phyloP scores from a whole-genome alignment of 106 monocot species.

The Iris macrosiphon region DNA sequence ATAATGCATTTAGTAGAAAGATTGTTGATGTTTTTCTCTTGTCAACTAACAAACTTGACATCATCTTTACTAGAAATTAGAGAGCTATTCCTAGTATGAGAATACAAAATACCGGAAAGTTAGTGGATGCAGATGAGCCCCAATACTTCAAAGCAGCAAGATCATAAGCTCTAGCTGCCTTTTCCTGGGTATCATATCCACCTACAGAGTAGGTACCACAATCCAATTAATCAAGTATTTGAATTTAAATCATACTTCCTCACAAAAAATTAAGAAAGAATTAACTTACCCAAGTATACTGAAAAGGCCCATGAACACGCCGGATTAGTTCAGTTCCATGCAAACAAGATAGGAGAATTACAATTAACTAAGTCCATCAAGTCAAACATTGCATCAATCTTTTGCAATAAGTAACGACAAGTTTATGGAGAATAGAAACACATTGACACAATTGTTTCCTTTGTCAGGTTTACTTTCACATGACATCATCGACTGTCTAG shows the following conservation, averaged over 20 bases:
- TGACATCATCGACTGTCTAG: too few relatives aligned
- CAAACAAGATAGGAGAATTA: neutral
- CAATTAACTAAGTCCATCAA: too few relatives aligned
- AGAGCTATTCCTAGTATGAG: too few relatives aligned
- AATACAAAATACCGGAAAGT: slow-evolving; percentile 66
- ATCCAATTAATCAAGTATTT: neutral
- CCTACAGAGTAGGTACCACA: neutral
- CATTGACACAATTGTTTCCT: too few relatives aligned
- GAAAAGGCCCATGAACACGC: slow-evolving; percentile 5
- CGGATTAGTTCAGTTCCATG: neutral
- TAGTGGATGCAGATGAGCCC: slow-evolving; percentile 40
- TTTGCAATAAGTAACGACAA: too few relatives aligned
- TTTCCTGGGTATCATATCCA: slow-evolving; percentile 63
- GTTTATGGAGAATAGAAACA: too few relatives aligned
- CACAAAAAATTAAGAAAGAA: neutral
- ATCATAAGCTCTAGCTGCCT: slow-evolving; percentile 62
- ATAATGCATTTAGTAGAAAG: neutral
- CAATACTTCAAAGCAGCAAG: slow-evolving; percentile 71
- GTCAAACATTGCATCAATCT: too few relatives aligned
- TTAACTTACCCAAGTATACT: slow-evolving; percentile 48
- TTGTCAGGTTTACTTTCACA: too few relatives aligned
- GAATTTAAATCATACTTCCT: neutral
- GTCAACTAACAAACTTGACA: neutral
- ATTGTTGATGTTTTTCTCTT: neutral
- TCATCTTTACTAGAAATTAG: neutral